A percentile compares a stretch with the other conserved stretches of the same genome.
These are phyloP conservation scores for Rhynchosporium graminicola DNA, from an alignment of 2,329 filamentous ascomycete genomes.

Conservation along the genomic window DNA sequence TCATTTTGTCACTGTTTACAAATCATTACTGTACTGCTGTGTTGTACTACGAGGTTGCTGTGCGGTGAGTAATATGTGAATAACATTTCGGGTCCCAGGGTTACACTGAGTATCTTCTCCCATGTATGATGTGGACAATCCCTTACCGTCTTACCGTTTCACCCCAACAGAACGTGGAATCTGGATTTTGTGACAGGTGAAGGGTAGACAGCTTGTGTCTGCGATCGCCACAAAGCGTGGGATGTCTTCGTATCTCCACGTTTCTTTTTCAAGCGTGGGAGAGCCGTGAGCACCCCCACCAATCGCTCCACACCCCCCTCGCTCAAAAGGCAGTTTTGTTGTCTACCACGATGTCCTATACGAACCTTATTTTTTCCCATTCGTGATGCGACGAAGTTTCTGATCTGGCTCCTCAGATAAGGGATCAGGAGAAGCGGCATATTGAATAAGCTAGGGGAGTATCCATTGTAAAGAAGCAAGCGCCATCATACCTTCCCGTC, in stretches of 20 bases:
- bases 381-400: no score
- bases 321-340: conserved; percentile 10
- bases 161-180: conserved; percentile 1
- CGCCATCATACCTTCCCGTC: conserved; percentile 2
- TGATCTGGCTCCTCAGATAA: no score
- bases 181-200: conserved; percentile 10
- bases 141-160: background rate
- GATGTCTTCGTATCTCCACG: conserved; percentile 6
- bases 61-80: background rate
- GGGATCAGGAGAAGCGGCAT: no score
- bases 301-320: background rate
- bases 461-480: background rate
- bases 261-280: background rate
- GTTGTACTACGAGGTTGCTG: background rate
- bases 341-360: background rate
- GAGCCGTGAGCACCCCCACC: background rate
- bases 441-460: no score
- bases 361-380: no score
- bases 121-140: background rate
- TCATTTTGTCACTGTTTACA: conserved; percentile 9
- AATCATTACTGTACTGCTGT: conserved; percentile 3
- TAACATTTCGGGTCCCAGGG: background rate
- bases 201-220: background rate
- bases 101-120: background rate
- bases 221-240: conserved; percentile 10